Evolutionary conservation across 192 early-diverging fungal species (phyloP), one percentile per base, ranked within the genome.

Genomic region (Coemansia interrupta): DNA sequence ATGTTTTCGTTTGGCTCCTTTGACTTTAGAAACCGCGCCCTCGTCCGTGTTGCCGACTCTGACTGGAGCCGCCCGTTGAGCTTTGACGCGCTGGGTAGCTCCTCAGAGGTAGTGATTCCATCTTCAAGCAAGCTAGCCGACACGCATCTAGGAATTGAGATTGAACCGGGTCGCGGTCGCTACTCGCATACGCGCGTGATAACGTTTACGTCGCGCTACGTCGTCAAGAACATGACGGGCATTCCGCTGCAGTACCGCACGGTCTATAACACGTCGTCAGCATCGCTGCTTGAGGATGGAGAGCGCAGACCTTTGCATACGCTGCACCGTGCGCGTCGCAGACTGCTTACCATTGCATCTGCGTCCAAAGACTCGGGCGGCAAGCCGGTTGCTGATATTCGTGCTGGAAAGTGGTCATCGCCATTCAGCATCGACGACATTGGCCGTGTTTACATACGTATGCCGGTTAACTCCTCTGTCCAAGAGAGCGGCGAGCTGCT

Each of bases 1-100:
- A 90, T 98, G 90, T 98, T 95, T 69, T 95, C 94, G 4, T 98
- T 95, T 66, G 87, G 89, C 1, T 90, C 82, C 24, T 85, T 85
- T 60, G 93, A 96, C 44, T 85, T 89, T 42, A 72, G 87, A 30
- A 97, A 94, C 68, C 78, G 95, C 22, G 85, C 89, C 1, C 71
- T 92, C 51, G 80, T 96, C 23, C 85, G 89, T 59, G 79, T 90
- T 0, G 70, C 62, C 12, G 83, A 86, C 17, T 89, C 90, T 0
- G 89, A 92, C 2, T 93, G 89, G 90, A 95, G 93, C 42, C 70
- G 85, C 59, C 91, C 90, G 2, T 66, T 95, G 43, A 97, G 94
- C 75, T 97, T 99, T 67, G 96, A 99, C 61, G 93, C 94, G 2
- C 88, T 96, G 48, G 94, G 95, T 10, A 93, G 88, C 57, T 82